Percentiles rank a stretch among this genome's conserved stretches.
phyloP scores from a whole-genome alignment of 257 asterid genomes.

The Gynochthodes officinalis region DNA sequence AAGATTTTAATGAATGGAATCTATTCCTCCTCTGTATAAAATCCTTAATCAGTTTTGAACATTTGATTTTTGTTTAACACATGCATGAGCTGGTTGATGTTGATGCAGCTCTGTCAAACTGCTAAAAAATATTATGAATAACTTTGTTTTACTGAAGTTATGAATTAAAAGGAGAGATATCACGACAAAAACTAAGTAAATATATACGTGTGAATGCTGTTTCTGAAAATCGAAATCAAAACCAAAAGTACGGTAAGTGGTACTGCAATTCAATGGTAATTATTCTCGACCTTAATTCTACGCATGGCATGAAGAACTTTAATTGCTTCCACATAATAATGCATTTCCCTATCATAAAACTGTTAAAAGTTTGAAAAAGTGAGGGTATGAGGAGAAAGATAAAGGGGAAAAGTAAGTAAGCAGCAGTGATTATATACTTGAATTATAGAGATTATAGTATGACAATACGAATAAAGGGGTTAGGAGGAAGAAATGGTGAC shows the following conservation, averaged over 20 bases:
- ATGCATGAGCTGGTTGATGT: conserved; percentile 4
- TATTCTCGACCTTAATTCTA: no score
- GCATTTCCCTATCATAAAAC: conserved; percentile 11
- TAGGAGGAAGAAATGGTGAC: conserved; percentile 12
- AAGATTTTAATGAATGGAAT: conserved; percentile 3
- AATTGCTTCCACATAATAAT: conserved; percentile 7
- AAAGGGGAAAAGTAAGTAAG: conserved; percentile 18
- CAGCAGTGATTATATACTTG: conserved; percentile 12
- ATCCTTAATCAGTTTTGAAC: conserved; percentile 11
- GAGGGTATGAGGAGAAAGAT: background rate
- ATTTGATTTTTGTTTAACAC: no score
- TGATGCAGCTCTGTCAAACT: background rate
- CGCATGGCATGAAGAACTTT: background rate
- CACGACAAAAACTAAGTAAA: no score
- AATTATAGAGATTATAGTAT: background rate
- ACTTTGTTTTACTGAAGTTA: no score
- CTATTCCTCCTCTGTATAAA: conserved; percentile 4
- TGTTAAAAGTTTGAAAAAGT: conserved; percentile 6
- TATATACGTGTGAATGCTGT: no score
- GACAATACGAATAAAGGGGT: conserved; percentile 13
- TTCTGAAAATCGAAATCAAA: no score
- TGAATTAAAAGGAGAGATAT: no score
- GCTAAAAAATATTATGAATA: no score
- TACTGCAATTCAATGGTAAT: no score
- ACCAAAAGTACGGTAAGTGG: no score